phyloP scores from a whole-genome alignment of 78 protist species.

The Polysphondylium violaceum region DNA sequence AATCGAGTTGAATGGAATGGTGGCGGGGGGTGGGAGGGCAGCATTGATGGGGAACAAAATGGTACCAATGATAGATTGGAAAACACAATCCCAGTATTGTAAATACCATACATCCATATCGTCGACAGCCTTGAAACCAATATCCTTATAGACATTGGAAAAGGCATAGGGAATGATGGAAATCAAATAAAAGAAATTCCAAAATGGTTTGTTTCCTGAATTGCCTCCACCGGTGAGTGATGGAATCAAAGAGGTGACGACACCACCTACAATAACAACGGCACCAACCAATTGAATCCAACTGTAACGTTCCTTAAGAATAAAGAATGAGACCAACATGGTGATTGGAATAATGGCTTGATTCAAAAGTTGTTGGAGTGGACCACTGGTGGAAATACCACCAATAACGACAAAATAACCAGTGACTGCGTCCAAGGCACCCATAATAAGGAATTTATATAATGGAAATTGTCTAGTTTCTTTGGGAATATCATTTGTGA shows the following conservation, averaged over 20 bases:
- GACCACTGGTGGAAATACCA: slow-evolving; percentile 67
- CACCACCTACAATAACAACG: slow-evolving; percentile 57
- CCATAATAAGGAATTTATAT: slow-evolving; percentile 55
- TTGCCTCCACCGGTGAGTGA: slow-evolving; percentile 23
- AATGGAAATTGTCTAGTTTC: slow-evolving; percentile 53
- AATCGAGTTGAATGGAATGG: slow-evolving; percentile 8
- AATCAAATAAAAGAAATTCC: slow-evolving; percentile 57
- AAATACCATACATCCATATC: slow-evolving; percentile 59
- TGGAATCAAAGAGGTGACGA: slow-evolving; percentile 38
- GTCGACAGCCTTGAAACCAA: slow-evolving; percentile 30
- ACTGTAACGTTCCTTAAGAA: slow-evolving; percentile 50
- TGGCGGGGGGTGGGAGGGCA: slow-evolving; percentile 44
- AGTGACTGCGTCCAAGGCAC: slow-evolving; percentile 64
- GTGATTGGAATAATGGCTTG: slow-evolving; percentile 75
- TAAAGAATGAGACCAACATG: slow-evolving; percentile 33
- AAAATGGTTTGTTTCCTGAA: slow-evolving; percentile 43
- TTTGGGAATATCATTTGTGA: slow-evolving; percentile 52
- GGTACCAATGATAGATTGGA: slow-evolving; percentile 46
- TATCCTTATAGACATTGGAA: slow-evolving; percentile 66
- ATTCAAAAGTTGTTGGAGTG: slow-evolving; percentile 72
- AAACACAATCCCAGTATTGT: slow-evolving; percentile 39
- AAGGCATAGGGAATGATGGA: slow-evolving; percentile 57
- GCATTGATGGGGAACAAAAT: slow-evolving; percentile 53
- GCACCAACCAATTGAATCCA: slow-evolving; percentile 59
- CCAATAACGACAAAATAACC: slow-evolving; percentile 78